Percentiles rank a stretch among this genome's conserved stretches.
phyloP scores from a whole-genome alignment of 1,284 basidiomycete species.

The Marasmius tenuissimus region DNA sequence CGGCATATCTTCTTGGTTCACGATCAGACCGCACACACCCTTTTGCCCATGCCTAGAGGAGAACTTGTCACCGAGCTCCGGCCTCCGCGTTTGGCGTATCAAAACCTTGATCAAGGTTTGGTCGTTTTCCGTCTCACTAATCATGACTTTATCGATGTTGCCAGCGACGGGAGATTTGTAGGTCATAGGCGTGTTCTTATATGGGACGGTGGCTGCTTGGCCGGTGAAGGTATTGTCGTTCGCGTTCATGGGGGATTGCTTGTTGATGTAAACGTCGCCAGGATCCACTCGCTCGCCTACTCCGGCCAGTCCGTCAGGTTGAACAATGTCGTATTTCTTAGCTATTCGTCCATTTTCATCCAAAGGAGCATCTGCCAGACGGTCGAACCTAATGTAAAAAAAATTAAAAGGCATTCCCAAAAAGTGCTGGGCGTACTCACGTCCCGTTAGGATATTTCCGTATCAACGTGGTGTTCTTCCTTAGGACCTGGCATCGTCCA shows the following conservation, averaged over 20 bases:
- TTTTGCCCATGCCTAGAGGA: constrained; percentile 98
- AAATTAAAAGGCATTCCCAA: constrained; percentile 1
- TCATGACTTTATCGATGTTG: constrained; percentile 96
- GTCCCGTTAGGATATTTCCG: constrained; percentile 98
- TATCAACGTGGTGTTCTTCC: constrained; percentile 93
- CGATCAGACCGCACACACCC: constrained; percentile 97
- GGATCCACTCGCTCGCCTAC: constrained; percentile 94
- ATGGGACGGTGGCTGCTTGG: constrained; percentile 76
- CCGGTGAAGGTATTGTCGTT: constrained; percentile 83
- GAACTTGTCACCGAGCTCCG: constrained; percentile 98
- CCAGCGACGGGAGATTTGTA: constrained; percentile 94
- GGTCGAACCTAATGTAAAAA: constrained; percentile 69
- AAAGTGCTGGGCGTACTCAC: constrained; percentile 46
- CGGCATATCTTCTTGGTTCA: constrained; percentile 98
- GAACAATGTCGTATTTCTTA: constrained; percentile 89
- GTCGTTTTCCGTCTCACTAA: constrained; percentile 94
- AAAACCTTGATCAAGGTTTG: constrained; percentile 99
- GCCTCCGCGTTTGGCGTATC: constrained; percentile 94
- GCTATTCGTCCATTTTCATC: constrained; percentile 79
- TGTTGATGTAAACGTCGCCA: constrained; percentile 95
- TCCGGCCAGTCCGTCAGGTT: constrained; percentile 90
- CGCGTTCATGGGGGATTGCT: constrained; percentile 92
- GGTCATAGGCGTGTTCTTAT: constrained; percentile 87
- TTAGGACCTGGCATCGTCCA: constrained; percentile 94
- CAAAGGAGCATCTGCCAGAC: constrained; percentile 88